These are phyloP conservation scores for Aspergillus costaricaensis DNA, from an alignment of 2,329 filamentous ascomycete species.

Conservation along the genomic window DNA sequence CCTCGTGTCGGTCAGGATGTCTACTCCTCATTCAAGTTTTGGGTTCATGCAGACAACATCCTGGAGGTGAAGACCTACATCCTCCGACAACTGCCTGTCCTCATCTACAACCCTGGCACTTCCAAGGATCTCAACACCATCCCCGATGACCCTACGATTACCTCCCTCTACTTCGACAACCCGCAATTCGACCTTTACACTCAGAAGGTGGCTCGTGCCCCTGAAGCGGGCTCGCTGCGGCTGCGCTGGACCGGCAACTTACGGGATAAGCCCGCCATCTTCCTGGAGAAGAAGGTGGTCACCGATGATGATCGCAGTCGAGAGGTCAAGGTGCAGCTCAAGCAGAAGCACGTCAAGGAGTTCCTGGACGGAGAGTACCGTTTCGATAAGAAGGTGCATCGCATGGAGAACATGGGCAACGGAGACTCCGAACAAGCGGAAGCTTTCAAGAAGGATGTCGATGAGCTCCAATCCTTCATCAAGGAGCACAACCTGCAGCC, in stretches of 20 bases:
- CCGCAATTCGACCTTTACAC: conserved; percentile 81
- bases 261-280: conserved; percentile 73
- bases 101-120: conserved; percentile 86
- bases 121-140: conserved; percentile 78
- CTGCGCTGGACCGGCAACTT: conserved; percentile 91
- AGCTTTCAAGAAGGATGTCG: conserved; percentile 69
- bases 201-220: conserved; percentile 75
- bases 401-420: conserved; percentile 76
- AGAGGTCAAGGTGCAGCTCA: conserved; percentile 80
- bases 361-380: conserved; percentile 87
- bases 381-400: conserved; percentile 86
- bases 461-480: conserved; percentile 78
- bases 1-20: conserved; percentile 59
- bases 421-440: conserved; percentile 67
- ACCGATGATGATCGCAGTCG: conserved; percentile 73
- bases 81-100: conserved; percentile 81
- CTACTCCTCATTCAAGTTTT: conserved; percentile 91
- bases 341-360: conserved; percentile 87
- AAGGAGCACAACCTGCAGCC: conserved; percentile 76
- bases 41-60: conserved; percentile 93
- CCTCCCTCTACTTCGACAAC: conserved; percentile 94
- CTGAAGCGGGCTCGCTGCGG: conserved; percentile 78
- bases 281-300: conserved; percentile 86
- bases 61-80: conserved; percentile 97
- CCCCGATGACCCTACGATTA: conserved; percentile 82